A percentile compares a stretch with the other conserved stretches of the same genome.
phyloP scores from a whole-genome alignment of 2,329 filamentous ascomycete species.

The Blastomyces gilchristii region DNA sequence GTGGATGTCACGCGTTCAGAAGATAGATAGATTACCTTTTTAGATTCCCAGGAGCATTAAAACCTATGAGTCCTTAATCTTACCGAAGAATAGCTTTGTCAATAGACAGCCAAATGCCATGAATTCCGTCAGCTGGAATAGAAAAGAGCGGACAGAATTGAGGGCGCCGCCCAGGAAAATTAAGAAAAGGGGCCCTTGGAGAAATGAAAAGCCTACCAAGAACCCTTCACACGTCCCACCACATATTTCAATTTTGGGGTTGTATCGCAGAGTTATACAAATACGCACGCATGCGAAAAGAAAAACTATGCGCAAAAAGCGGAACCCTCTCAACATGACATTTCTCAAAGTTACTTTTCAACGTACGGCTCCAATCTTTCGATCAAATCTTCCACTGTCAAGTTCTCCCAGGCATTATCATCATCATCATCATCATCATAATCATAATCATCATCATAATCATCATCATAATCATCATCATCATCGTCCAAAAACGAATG shows the following conservation, averaged over 20 bases:
- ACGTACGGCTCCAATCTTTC: background rate
- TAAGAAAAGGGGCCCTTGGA: background rate
- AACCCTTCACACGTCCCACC: background rate
- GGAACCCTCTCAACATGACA: background rate
- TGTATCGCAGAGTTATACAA: background rate
- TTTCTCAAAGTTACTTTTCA: background rate
- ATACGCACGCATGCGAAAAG: too few species aligned
- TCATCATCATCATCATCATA: background rate
- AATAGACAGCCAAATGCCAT: background rate
- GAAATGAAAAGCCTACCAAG: background rate
- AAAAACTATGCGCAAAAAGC: background rate
- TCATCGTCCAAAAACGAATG: background rate
- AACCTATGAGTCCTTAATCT: background rate
- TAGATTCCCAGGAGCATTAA: background rate
- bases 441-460: too few species aligned
- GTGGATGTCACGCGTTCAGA: background rate
- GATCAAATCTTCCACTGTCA: background rate
- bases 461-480: too few species aligned
- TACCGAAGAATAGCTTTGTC: background rate
- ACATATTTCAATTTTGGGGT: background rate
- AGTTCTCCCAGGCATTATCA: background rate
- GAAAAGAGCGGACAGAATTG: background rate
- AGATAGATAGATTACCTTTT: background rate
- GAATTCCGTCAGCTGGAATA: background rate
- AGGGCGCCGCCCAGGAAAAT: background rate